Evolutionary conservation across 2,329 filamentous ascomycete species (phyloP).

Genomic region (Pseudocercospora fuligena): DNA sequence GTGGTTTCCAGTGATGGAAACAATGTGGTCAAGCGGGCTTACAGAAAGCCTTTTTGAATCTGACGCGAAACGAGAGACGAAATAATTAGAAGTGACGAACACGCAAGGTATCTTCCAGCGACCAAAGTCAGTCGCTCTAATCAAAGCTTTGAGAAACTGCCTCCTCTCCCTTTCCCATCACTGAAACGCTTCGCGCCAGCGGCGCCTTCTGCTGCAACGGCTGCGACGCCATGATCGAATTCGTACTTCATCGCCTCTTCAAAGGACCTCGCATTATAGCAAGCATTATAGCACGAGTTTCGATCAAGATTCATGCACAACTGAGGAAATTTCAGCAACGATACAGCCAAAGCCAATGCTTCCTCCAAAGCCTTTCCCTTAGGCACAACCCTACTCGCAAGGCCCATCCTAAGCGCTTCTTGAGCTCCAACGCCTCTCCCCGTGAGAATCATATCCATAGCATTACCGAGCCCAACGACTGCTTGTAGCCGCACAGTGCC

Average conservation of each 20-base stretch:
- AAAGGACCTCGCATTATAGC: constrained; percentile 55
- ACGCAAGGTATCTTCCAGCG: background rate
- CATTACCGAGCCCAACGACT: constrained; percentile 58
- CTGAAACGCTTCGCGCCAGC: constrained; percentile 49
- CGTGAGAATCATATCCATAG: constrained; percentile 63
- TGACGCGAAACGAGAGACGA: background rate
- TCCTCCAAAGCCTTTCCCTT: constrained; percentile 57
- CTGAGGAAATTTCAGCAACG: constrained; percentile 57
- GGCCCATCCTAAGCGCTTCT: constrained; percentile 58
- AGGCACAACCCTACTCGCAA: constrained; percentile 59
- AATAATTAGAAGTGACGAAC: background rate
- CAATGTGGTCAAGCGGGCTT: constrained; percentile 14
- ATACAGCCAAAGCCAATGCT: constrained; percentile 53
- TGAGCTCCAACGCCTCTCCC: constrained; percentile 55
- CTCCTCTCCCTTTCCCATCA: constrained; percentile 47
- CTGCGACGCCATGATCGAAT: constrained; percentile 50
- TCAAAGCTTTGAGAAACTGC: constrained; percentile 34
- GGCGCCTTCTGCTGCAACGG: constrained; percentile 52
- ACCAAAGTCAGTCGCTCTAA: background rate
- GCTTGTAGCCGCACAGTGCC: constrained; percentile 59
- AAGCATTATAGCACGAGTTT: constrained; percentile 55
- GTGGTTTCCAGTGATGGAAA: constrained; percentile 30
- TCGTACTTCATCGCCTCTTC: constrained; percentile 58
- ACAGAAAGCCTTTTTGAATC: background rate
- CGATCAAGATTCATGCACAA: constrained; percentile 59